Evolutionary conservation across 805 yeast genomes (phyloP).

Genomic region (Myxozyma udenii): DNA sequence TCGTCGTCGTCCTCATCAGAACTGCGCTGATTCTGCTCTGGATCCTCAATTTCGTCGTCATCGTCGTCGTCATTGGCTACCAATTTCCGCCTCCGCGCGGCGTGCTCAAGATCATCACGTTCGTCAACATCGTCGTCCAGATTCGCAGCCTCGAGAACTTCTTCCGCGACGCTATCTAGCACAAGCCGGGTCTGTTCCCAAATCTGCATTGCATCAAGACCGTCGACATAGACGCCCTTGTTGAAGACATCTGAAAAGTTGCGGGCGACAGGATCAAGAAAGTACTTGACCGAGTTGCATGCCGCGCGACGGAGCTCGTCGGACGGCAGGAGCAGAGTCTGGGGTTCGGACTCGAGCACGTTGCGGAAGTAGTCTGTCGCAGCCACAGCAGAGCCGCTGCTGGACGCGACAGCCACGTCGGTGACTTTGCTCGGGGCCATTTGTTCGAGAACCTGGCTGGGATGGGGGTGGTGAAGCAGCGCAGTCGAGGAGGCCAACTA

Average conservation of each 20-base stretch:
- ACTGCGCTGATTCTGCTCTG: constrained; percentile 24
- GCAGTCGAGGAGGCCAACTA: no score
- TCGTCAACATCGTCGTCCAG: constrained; percentile 43
- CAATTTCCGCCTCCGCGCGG: constrained; percentile 22
- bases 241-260: constrained; percentile 52
- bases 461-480: no score
- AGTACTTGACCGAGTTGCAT: constrained; percentile 41
- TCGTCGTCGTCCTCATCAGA: constrained; percentile 23
- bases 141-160: constrained; percentile 44
- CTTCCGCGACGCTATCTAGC: constrained; percentile 70
- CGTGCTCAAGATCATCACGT: constrained; percentile 28
- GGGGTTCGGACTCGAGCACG: constrained; percentile 12
- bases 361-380: no score
- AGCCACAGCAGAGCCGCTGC: no score
- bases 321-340: constrained; percentile 13
- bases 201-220: constrained; percentile 84
- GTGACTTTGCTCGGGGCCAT: no score
- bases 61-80: constrained; percentile 33
- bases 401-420: no score
- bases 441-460: no score
- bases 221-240: constrained; percentile 80
- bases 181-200: constrained; percentile 91
- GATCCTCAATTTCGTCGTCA: constrained; percentile 32
- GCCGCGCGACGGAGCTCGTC: constrained; percentile 28
- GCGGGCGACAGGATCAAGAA: constrained; percentile 58